Conservation (phyloP, 257 asterid genomes). For the Sherardia arvensis region DNA sequence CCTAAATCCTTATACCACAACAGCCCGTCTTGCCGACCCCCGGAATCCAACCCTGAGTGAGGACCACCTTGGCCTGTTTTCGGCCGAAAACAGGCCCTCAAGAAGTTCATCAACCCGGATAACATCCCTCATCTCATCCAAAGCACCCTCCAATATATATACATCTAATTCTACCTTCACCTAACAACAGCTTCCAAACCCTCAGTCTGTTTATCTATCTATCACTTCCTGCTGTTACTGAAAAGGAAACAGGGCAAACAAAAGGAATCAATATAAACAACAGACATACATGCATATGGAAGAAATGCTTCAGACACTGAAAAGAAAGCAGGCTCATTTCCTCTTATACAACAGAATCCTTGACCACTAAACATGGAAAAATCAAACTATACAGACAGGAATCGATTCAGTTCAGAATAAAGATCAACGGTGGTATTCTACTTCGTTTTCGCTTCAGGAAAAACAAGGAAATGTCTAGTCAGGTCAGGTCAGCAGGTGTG, state of each 20-base stretch:
- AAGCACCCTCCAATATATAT: constrained; percentile 40
- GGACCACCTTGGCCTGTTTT: constrained; percentile 29
- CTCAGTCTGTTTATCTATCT: neutral
- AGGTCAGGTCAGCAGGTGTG: constrained; percentile 31
- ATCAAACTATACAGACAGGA: constrained; percentile 26
- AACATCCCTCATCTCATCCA: constrained; percentile 81
- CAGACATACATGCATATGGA: constrained; percentile 12
- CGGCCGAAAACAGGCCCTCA: constrained; percentile 63
- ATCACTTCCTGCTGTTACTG: constrained; percentile 10
- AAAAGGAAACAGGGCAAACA: constrained; percentile 22
- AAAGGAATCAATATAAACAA: constrained; percentile 19
- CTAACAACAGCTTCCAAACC: constrained; percentile 7
- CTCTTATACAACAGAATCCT: constrained; percentile 16
- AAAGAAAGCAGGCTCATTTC: neutral
- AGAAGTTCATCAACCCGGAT: constrained; percentile 47
- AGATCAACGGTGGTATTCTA: constrained; percentile 23
- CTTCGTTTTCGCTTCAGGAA: constrained; percentile 21
- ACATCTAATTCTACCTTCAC: constrained; percentile 28
- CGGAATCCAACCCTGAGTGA: constrained; percentile 40
- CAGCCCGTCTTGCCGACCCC: constrained; percentile 60
- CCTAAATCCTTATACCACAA: constrained; percentile 69
- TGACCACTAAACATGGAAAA: constrained; percentile 22
- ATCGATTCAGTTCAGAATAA: constrained; percentile 14
- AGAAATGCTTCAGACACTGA: neutral
- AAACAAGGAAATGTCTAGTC: constrained; percentile 7